Percentiles rank a stretch among this genome's conserved stretches.
Evolutionary conservation across 805 yeast genomes (phyloP).

Genomic region (Komagataella populi): DNA sequence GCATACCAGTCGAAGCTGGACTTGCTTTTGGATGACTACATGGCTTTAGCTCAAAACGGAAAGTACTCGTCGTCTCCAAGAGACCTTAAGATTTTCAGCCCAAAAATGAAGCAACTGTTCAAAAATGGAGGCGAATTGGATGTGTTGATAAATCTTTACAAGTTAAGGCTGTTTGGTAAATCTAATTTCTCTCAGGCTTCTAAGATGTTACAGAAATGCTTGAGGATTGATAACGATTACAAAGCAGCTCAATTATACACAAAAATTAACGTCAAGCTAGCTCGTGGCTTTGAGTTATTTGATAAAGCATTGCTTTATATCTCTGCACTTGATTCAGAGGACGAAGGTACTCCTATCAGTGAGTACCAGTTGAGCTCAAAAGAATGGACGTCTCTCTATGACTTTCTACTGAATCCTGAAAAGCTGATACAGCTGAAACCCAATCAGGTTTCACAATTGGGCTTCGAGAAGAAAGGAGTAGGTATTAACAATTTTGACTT

Average conservation of each 20-base stretch:
- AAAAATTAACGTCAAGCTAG: conserved; percentile 35
- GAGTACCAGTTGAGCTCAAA: conserved; percentile 26
- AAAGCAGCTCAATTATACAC: conserved; percentile 41
- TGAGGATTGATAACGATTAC: conserved; percentile 67
- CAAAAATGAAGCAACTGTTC: conserved; percentile 3
- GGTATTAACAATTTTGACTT: conserved; percentile 14
- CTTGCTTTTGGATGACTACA: conserved; percentile 11
- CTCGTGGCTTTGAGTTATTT: conserved; percentile 21
- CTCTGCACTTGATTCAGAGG: conserved; percentile 5
- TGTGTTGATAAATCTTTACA: conserved; percentile 12
- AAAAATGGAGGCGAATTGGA: conserved; percentile 8
- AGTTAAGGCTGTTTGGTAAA: conserved; percentile 14
- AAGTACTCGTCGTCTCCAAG: neutral
- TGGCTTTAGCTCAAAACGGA: conserved; percentile 6
- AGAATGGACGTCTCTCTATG: conserved; percentile 24
- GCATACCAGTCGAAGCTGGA: conserved; percentile 10
- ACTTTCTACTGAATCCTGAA: conserved; percentile 14
- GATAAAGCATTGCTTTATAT: conserved; percentile 30
- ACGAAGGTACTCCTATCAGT: conserved; percentile 4
- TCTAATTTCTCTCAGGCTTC: conserved; percentile 5
- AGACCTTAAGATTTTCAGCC: neutral
- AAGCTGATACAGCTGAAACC: conserved; percentile 10
- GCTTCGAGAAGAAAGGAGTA: conserved; percentile 5
- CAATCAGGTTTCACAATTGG: conserved; percentile 5
- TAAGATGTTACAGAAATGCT: conserved; percentile 33